These are phyloP conservation scores for Oidium heveae DNA, from an alignment of 2,329 filamentous ascomycete species.

Conservation along the genomic window DNA sequence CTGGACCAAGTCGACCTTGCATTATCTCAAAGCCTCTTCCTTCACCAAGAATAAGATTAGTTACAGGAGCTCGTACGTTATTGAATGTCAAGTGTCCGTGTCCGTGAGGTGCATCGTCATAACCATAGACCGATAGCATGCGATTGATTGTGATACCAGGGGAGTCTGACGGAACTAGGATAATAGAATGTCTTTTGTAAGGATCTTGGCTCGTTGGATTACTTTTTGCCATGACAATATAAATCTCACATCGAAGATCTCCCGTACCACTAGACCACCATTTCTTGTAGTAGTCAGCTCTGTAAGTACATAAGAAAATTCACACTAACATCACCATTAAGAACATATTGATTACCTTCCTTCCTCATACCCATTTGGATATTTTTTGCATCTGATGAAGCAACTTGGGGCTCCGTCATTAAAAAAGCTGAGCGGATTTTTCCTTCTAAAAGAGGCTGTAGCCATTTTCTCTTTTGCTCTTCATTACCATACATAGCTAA, in stretches of 20 bases:
- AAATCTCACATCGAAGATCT: constrained; percentile 75
- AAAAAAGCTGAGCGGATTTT: constrained; percentile 74
- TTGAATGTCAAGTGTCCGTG: constrained; percentile 81
- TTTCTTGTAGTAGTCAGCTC: constrained; percentile 33
- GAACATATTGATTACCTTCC: constrained; percentile 69
- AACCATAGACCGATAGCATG: constrained; percentile 85
- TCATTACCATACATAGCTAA: constrained; percentile 76
- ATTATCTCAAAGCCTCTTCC: constrained; percentile 96
- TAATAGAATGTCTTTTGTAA: constrained; percentile 81
- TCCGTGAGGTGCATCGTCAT: constrained; percentile 93
- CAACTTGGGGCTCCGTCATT: constrained; percentile 81
- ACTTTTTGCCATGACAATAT: constrained; percentile 91
- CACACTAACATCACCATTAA: constrained; percentile 55
- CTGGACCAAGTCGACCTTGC: constrained; percentile 83
- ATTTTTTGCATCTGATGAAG: constrained; percentile 79
- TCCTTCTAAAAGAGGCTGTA: constrained; percentile 57
- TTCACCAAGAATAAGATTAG: constrained; percentile 73
- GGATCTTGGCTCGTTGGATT: constrained; percentile 48
- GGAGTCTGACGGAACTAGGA: constrained; percentile 59
- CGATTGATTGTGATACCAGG: constrained; percentile 80
- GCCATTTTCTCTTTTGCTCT: constrained; percentile 62
- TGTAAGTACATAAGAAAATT: background rate
- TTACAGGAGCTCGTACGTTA: constrained; percentile 66
- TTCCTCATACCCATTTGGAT: constrained; percentile 61
- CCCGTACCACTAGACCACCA: constrained; percentile 98